Evolutionary conservation across 129 eudicot species (phyloP).

Genomic region (Pittosporum tobira): DNA sequence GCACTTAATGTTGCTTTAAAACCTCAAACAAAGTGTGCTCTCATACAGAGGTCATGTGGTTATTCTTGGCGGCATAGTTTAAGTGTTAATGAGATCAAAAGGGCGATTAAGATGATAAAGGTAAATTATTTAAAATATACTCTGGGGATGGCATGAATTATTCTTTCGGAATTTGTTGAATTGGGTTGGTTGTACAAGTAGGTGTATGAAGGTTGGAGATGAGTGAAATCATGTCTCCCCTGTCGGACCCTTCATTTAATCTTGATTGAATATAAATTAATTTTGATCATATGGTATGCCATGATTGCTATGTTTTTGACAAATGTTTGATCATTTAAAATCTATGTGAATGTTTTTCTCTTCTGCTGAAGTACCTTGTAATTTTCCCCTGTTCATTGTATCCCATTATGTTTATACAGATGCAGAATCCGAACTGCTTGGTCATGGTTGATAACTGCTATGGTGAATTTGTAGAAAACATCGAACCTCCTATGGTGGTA

Average conservation of each 20-base stretch:
- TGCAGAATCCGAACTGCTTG: constrained; percentile 76
- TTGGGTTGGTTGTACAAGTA: background rate
- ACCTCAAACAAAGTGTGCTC: constrained; percentile 88
- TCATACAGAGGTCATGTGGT: constrained; percentile 96
- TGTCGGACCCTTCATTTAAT: background rate
- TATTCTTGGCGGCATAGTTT: constrained; percentile 96
- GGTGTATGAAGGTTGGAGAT: background rate
- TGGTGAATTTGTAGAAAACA: constrained; percentile 87
- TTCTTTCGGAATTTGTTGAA: background rate
- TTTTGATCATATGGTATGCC: too few relatives aligned
- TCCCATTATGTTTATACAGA: constrained; percentile 31
- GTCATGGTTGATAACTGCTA: constrained; percentile 99
- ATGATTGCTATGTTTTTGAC: background rate
- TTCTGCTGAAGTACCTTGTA: background rate
- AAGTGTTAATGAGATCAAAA: constrained; percentile 80
- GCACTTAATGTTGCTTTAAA: constrained; percentile 57
- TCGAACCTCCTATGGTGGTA: constrained; percentile 99
- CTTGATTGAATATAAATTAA: background rate
- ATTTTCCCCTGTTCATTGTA: background rate
- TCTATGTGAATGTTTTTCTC: background rate
- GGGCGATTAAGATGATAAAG: constrained; percentile 88
- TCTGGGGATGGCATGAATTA: background rate
- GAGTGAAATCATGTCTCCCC: background rate
- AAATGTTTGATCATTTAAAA: background rate
- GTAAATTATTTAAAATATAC: constrained; percentile 15